These are phyloP conservation scores for Nannochloropsis granulata DNA, from an alignment of 108 stramenopile species.

Conservation along the genomic window DNA sequence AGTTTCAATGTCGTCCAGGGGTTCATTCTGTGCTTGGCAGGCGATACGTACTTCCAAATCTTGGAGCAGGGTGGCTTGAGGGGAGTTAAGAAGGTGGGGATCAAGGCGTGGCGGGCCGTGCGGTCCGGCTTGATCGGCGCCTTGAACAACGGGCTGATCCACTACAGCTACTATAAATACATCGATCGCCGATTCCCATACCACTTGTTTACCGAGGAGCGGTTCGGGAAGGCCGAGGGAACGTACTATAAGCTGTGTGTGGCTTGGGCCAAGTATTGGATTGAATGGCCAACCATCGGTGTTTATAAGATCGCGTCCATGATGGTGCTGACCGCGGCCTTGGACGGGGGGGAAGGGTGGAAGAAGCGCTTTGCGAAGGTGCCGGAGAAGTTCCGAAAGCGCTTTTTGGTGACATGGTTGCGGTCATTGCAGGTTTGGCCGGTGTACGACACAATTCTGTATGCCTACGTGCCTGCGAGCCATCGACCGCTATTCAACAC, in stretches of 20 bases:
- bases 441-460: constrained; percentile 21
- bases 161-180: constrained; percentile 26
- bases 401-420: constrained; percentile 4
- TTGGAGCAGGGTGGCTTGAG: not conserved
- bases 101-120: not conserved
- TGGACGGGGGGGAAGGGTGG: not conserved
- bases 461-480: constrained; percentile 15
- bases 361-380: too few relatives aligned
- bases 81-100: not conserved
- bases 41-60: constrained; percentile 24
- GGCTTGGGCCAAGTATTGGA: constrained; percentile 8
- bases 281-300: constrained; percentile 26
- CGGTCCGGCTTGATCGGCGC: constrained; percentile 18
- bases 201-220: constrained; percentile 5
- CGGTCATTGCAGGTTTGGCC: constrained; percentile 27
- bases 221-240: constrained; percentile 8
- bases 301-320: constrained; percentile 20
- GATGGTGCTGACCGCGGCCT: constrained; percentile 3
- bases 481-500: constrained; percentile 28
- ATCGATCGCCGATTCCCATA: constrained; percentile 22
- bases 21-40: constrained; percentile 1
- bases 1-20: constrained; percentile 14
- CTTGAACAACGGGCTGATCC: constrained; percentile 19
- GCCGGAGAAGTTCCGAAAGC: too few relatives aligned
- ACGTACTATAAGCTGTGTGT: constrained; percentile 12